Conservation (phyloP, 1,139 yeast genomes). For the Scheffersomyces insectosa region DNA sequence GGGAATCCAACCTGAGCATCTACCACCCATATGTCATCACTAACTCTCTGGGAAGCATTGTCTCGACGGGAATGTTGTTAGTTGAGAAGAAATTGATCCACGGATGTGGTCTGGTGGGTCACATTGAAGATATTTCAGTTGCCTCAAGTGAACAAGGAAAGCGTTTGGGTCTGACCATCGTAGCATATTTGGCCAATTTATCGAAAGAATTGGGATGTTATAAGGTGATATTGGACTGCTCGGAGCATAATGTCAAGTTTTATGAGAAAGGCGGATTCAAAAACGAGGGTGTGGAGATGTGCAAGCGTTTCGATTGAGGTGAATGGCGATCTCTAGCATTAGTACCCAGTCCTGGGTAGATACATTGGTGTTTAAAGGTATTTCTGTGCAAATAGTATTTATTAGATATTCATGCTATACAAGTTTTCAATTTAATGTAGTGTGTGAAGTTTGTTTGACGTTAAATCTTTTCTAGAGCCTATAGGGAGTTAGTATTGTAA, state of each 20-base stretch:
- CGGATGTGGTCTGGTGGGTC: slow-evolving; percentile 83
- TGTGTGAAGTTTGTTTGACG: neutral
- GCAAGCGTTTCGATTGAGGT: slow-evolving; percentile 20
- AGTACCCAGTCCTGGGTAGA: too few species aligned
- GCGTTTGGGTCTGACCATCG: slow-evolving; percentile 69
- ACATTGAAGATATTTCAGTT: slow-evolving; percentile 93
- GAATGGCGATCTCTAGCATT: too few species aligned
- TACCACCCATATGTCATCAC: slow-evolving; percentile 66
- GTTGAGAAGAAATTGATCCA: slow-evolving; percentile 72
- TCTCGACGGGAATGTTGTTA: slow-evolving; percentile 48
- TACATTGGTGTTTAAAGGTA: too few species aligned
- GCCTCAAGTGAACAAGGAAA: slow-evolving; percentile 77
- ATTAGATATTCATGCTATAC: too few species aligned
- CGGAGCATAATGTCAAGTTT: slow-evolving; percentile 75
- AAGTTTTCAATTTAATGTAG: too few species aligned
- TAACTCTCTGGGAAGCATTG: slow-evolving; percentile 46
- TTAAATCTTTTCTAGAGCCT: slow-evolving; percentile 27
- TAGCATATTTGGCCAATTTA: slow-evolving; percentile 58
- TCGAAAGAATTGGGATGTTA: slow-evolving; percentile 72
- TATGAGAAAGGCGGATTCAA: slow-evolving; percentile 82
- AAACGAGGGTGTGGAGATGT: slow-evolving; percentile 77
- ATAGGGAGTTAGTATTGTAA: slow-evolving; percentile 6
- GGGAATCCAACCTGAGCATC: slow-evolving; percentile 46
- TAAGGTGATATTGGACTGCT: slow-evolving; percentile 88
- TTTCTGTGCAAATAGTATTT: too few species aligned